Base-by-base conservation (phyloP, 257 asterid species). In the Ilex asprella region DNA sequence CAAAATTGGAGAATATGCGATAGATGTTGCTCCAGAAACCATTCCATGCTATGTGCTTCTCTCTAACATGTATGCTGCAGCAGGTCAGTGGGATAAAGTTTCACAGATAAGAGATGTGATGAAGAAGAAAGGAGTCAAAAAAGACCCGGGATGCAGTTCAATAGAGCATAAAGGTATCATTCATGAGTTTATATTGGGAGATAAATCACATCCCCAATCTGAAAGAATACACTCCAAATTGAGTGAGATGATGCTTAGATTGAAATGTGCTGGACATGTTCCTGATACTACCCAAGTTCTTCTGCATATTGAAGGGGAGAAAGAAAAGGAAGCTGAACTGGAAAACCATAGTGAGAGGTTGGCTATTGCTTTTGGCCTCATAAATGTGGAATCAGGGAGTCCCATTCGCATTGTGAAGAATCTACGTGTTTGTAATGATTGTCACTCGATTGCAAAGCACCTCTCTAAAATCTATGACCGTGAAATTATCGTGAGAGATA, bases 261-360 rank as follows among this genome's bases (percentile, higher is more conserved):
- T 60, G 60, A 60, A 59, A 30, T 54, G 44, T 16, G 62, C 27
- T 3, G 66, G 61, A 27, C 55, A 67, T n/a, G 50, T 39, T 52
- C 67, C 62, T 8, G 62, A 60, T 12, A 67, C 67, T 7, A 53
- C 67, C 13, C 61, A 60, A 54, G 72, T 60, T 52, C 14, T 67
- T 10, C 27, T 67, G 49, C 39, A 14, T 47, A 53, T 60, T 39
- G 62, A 60, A 60, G 67, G 53, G 30, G 56, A 52, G 61, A 44
- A 67, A 16, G 62, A 60, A 55, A 60, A 60, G 41, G 61, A 67
- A 54, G 56, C 67, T 60, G 72, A 66, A 43, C 30, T 67, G 57
- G 72, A 67, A 31, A 67, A 30, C 43, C 68, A 56, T 27, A 69
- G 64, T 55, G 73, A 69, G 64, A 61, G 67, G 59, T 50, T 69